Conservation (phyloP, 129 eudicot genomes). For the carrot (Daucus carota) region DNA sequence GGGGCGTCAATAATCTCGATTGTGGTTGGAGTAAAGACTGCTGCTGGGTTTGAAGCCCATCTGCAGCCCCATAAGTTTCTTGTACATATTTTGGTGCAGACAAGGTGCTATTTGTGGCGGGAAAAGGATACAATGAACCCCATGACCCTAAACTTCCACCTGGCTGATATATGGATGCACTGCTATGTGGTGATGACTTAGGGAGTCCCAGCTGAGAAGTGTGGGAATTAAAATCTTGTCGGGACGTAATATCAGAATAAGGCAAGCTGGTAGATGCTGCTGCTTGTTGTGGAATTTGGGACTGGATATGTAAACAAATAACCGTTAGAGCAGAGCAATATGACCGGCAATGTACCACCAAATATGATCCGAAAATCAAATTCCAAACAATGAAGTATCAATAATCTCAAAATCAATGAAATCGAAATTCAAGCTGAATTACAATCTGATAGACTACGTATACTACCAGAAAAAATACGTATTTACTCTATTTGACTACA, state of each 20-base stretch:
- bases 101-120: slow-evolving; percentile 13
- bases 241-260: neutral
- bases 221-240: slow-evolving; percentile 13
- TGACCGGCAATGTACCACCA: neutral
- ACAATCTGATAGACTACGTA: neutral
- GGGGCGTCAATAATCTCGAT: slow-evolving; percentile 18
- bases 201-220: slow-evolving; percentile 16
- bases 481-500: neutral
- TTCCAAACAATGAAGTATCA: neutral
- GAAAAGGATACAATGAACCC: slow-evolving; percentile 8
- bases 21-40: slow-evolving; percentile 25
- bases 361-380: no score
- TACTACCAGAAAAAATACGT: neutral
- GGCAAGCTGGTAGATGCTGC: slow-evolving; percentile 22
- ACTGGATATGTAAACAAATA: slow-evolving; percentile 7
- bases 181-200: slow-evolving; percentile 10
- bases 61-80: slow-evolving; percentile 25
- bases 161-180: slow-evolving; percentile 26
- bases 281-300: slow-evolving; percentile 25
- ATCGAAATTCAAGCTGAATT: neutral
- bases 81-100: slow-evolving; percentile 19
- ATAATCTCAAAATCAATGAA: neutral
- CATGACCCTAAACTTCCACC: slow-evolving; percentile 16
- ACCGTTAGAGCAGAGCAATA: neutral
- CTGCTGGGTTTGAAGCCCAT: slow-evolving; percentile 24